A percentile compares a stretch with the other conserved stretches of the same genome.
Evolutionary conservation across 192 early-diverging fungal species (phyloP).

Genomic region (Paraglomus occultum): DNA sequence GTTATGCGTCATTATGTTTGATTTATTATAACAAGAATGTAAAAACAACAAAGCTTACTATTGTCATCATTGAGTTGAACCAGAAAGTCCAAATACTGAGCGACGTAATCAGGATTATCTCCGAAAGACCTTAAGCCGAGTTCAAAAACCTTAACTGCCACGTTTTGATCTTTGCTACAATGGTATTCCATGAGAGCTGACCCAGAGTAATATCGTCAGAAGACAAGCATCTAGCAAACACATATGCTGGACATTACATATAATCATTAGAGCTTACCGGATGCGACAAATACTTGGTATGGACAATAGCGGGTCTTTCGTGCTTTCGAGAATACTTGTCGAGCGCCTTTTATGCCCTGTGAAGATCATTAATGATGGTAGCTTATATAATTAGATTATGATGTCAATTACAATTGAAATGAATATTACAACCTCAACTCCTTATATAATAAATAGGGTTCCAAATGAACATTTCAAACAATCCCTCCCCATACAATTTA

Average conservation of each 20-base stretch:
- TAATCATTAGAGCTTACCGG: slow-evolving; percentile 43
- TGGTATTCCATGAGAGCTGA: slow-evolving; percentile 90
- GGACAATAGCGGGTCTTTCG: slow-evolving; percentile 72
- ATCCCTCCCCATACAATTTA: too few species aligned
- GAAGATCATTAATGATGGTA: neutral
- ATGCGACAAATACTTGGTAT: slow-evolving; percentile 86
- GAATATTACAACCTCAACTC: neutral
- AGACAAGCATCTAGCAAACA: too few species aligned
- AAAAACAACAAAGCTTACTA: slow-evolving; percentile 47
- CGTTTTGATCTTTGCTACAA: slow-evolving; percentile 74
- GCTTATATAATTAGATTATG: neutral
- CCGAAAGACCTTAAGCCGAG: slow-evolving; percentile 79
- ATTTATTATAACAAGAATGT: neutral
- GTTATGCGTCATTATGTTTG: neutral
- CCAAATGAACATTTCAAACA: too few species aligned
- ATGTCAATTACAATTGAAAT: neutral
- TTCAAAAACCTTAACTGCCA: slow-evolving; percentile 91
- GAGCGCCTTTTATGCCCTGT: slow-evolving; percentile 67
- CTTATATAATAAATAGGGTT: slow-evolving; percentile 2
- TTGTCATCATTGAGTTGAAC: slow-evolving; percentile 89
- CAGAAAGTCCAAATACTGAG: slow-evolving; percentile 83
- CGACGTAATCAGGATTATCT: slow-evolving; percentile 70
- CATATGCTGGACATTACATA: too few species aligned
- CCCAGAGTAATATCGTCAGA: slow-evolving; percentile 19
- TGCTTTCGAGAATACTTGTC: slow-evolving; percentile 74